Evolutionary conservation across 495 filamentous ascomycete genomes (phyloP).

Genomic region (Xylaria intraflava): DNA sequence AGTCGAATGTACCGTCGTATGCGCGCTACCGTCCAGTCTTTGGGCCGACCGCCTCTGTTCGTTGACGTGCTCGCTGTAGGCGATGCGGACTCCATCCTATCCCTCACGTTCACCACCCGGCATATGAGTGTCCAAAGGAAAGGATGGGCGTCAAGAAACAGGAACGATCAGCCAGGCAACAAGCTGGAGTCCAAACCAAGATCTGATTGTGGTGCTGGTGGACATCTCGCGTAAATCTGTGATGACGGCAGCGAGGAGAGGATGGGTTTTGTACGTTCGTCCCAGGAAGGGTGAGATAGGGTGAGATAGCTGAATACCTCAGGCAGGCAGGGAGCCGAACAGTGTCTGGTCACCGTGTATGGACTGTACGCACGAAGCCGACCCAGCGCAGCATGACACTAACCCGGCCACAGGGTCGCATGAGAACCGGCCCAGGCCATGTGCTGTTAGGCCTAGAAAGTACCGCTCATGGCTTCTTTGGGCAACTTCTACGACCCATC

Average conservation of each 20-base stretch:
- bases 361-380: too few relatives aligned
- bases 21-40: slow-evolving; percentile 38
- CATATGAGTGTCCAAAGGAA: not conserved
- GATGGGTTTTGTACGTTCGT: not conserved
- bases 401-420: slow-evolving; percentile 4
- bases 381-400: too few relatives aligned
- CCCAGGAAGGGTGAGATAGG: too few relatives aligned
- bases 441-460: not conserved
- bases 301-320: too few relatives aligned
- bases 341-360: too few relatives aligned
- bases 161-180: not conserved
- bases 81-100: slow-evolving; percentile 23
- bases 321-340: too few relatives aligned
- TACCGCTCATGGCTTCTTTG: not conserved
- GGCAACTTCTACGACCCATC: not conserved
- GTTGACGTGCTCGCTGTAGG: slow-evolving; percentile 25
- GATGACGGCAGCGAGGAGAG: not conserved
- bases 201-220: not conserved
- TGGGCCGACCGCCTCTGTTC: slow-evolving; percentile 36
- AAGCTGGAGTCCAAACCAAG: not conserved
- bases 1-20: slow-evolving; percentile 39
- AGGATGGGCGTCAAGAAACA: not conserved
- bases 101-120: not conserved
- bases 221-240: not conserved
- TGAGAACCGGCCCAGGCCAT: not conserved